Base-by-base conservation (phyloP, 257 asterid genomes). In the Solanum arcanum region DNA sequence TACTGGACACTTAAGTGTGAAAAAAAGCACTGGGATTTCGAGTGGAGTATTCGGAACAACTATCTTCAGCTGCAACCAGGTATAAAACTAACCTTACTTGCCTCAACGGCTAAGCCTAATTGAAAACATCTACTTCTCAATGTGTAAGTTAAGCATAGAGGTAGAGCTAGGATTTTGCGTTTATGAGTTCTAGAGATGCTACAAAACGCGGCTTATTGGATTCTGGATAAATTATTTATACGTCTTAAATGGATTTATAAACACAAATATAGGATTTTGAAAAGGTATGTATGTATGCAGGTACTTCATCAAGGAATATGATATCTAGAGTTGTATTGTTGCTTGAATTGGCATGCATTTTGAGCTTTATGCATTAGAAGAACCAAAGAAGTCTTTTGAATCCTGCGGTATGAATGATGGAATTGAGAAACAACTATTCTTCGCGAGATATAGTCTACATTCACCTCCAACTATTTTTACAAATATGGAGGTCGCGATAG, bases 21-120 rank as follows among this genome's bases (percentile, higher is more conserved):
- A 52, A 69, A 87, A 85, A 85, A 93, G 90, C 98, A 94, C 89
- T 95, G 98, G 98, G 98, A 95, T 93, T 92, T 95, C 39, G 95
- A 94, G 87, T 95, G 98, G 98, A 94, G 94, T 74, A n/a, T 94
- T 27, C 91, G 59, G 72, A 95, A 94, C 88, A 89, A 91, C 86
- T 92, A 89, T 91, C 96, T 95, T 86, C 95, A 90, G 87, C 92
- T 95, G 14, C 94, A 92, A 60, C 88, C 86, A 21, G 93, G 98
- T 93, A 88, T 47, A 41, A 27, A 25, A 31, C 78, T 85, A 35
- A 72, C 62, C 25, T 83, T 42, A 29, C 86, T 83, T 8, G 75
- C 70, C 14, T 52, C 62, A 52, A 16, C 18, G 62, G n/a, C 11
- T 70, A n/a, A 31, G 27, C 80, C 78, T 84, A 47, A 18, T 27